These are phyloP conservation scores for Dendrobium officinale DNA, from an alignment of 106 monocot species.

Conservation along the genomic window DNA sequence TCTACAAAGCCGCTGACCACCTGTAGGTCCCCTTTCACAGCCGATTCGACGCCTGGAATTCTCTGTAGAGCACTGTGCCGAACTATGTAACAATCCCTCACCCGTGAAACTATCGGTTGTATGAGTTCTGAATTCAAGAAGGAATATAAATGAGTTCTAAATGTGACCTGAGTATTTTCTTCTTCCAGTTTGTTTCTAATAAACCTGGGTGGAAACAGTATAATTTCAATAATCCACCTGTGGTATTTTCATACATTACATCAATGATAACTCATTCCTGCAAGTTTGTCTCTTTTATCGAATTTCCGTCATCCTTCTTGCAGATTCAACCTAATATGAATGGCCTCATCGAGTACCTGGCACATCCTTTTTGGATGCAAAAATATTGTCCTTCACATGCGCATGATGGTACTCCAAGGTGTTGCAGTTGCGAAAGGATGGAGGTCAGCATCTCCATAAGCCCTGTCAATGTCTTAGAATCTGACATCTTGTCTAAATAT, in stretches of 20 bases:
- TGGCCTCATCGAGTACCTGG: conserved; percentile 79
- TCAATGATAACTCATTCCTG: not conserved
- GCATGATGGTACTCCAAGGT: conserved; percentile 68
- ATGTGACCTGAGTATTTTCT: not conserved
- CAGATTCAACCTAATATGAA: conserved; percentile 73
- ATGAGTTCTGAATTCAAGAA: too few species aligned
- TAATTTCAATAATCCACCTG: not conserved
- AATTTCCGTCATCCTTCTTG: not conserved
- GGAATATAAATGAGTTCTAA: not conserved
- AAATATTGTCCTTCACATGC: conserved; percentile 90
- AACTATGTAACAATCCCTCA: too few species aligned
- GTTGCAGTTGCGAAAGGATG: conserved; percentile 93
- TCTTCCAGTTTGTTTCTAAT: not conserved
- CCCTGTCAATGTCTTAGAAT: not conserved
- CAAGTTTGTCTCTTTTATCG: not conserved
- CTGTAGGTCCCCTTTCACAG: too few species aligned
- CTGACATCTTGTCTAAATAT: not conserved
- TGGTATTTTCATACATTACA: not conserved
- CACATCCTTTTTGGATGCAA: conserved; percentile 88
- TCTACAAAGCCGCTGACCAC: too few species aligned
- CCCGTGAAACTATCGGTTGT: too few species aligned
- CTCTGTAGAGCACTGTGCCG: too few species aligned
- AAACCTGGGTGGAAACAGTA: not conserved
- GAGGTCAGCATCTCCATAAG: conserved; percentile 44
- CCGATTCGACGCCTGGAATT: too few species aligned